These are phyloP conservation scores for Xylaria arbuscula DNA, from an alignment of 2,329 filamentous ascomycete species.

Conservation along the genomic window DNA sequence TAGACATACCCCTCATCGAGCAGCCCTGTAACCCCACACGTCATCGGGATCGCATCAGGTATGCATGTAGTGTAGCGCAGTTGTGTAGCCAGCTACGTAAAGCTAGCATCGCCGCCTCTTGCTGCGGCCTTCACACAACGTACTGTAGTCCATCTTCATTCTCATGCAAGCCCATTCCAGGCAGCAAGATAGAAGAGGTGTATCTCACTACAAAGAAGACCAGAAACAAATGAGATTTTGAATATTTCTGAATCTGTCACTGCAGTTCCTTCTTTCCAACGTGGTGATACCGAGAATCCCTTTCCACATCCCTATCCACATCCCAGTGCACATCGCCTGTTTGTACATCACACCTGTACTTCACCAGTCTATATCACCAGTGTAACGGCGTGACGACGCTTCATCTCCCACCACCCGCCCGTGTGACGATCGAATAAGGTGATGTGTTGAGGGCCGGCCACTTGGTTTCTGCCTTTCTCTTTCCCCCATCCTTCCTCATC, in stretches of 20 bases:
- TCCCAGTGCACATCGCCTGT: no score
- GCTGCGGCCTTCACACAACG: constrained; percentile 8
- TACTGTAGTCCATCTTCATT: neutral
- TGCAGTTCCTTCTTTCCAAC: neutral
- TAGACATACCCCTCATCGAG: constrained; percentile 9
- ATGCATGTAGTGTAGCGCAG: neutral
- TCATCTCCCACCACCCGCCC: neutral
- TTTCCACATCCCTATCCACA: neutral
- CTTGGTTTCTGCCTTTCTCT: neutral
- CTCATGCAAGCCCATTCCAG: constrained; percentile 4
- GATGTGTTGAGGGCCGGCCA: constrained; percentile 10
- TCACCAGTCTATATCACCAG: constrained; percentile 15
- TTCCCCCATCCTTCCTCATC: neutral
- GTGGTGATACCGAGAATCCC: constrained; percentile 9
- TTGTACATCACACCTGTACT: no score
- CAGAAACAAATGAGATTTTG: constrained; percentile 13
- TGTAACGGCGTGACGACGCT: constrained; percentile 23
- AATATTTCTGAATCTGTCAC: constrained; percentile 1
- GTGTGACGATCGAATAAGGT: constrained; percentile 7
- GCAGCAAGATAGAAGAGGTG: constrained; percentile 21
- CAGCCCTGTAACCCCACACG: constrained; percentile 28
- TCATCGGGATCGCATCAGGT: constrained; percentile 13
- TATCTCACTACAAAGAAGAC: neutral
- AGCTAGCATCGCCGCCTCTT: neutral
- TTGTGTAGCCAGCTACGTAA: neutral